Base-by-base conservation (phyloP, 345 rosid genomes). In the Syzygium oleosum region DNA sequence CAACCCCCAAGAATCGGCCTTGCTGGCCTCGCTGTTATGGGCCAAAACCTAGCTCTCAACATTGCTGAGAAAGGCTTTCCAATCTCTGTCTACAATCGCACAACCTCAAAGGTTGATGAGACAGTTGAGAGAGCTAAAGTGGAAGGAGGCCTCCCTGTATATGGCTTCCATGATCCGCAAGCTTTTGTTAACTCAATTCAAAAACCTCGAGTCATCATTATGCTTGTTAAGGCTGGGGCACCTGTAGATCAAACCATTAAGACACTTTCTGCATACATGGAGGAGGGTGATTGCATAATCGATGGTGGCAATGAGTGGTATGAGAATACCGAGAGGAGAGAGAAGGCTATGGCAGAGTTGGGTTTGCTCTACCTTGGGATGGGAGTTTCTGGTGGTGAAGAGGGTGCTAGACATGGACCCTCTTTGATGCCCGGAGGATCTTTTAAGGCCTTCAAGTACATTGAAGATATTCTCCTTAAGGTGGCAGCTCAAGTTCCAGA, bases 281-380 rank as follows among this genome's bases (percentile, higher is more conserved):
- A 97, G 90, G 94, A 96, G 88, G 99, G 99, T 85, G 99, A 96
- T 84, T 97, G 99, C 88, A 97, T 97, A 41, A 94, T 96, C 2
- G 99, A 97, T 88, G 99, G 99, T 88, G 99, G 99, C 87, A 97
- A 97, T 27, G 99, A 97, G 87, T 97, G 99, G 99, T 97, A 97
- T 25, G 98, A 96, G 91, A 97, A 97, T 92, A 96, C 99, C 0
- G 99, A 97, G 94, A 95, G 99, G 91, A 94, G 99, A 88, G 95
- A 92, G 90, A 95, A 95, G 88, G 95, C 94, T 11, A 85, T 93
- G 91, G 90, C 95, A 61, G 96, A 93, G 80, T 54, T 92, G 88
- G 97, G 99, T 84, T 92, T 97, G 84, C 96, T 92, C 56, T 97
- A 97, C 93, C 96, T 96, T 58, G 99, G 99, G 90, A 97, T 97